These are phyloP conservation scores for Pholiota microspora DNA, from an alignment of 768 basidiomycete species.

Conservation along the genomic window DNA sequence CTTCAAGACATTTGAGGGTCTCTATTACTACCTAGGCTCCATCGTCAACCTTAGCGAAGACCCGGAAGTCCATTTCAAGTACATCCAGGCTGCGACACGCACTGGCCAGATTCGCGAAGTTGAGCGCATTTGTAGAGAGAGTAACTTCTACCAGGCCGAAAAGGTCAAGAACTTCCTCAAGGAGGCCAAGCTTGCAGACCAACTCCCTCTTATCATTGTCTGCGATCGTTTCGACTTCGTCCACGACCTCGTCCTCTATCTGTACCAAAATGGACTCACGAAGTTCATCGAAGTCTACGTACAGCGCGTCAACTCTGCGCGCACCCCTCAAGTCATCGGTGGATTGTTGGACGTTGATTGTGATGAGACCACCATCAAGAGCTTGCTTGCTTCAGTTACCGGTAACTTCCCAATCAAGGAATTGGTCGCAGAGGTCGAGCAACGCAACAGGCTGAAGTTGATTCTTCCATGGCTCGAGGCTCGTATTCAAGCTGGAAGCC, in stretches of 20 bases:
- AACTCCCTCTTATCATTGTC: conserved; percentile 98
- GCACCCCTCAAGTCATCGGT: conserved; percentile 96
- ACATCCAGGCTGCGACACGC: conserved; percentile 97
- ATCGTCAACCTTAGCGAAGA: conserved; percentile 97
- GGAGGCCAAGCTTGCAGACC: conserved; percentile 94
- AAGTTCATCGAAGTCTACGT: conserved; percentile 99
- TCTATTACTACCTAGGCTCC: conserved; percentile 98
- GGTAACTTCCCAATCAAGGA: conserved; percentile 98
- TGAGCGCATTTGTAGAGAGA: conserved; percentile 97
- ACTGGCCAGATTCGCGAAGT: conserved; percentile 99
- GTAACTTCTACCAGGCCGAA: conserved; percentile 96
- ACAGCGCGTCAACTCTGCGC: conserved; percentile 93
- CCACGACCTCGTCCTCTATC: conserved; percentile 96
- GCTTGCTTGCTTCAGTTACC: conserved; percentile 88
- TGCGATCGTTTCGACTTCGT: conserved; percentile 99
- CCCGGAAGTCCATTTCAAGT: conserved; percentile 98
- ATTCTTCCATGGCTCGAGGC: conserved; percentile 97
- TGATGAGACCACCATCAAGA: conserved; percentile 94
- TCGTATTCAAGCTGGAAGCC: conserved; percentile 89
- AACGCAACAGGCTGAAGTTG: conserved; percentile 92
- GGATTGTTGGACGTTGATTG: conserved; percentile 97
- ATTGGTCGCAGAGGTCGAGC: conserved; percentile 95
- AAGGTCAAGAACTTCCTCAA: conserved; percentile 99
- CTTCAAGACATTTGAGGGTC: conserved; percentile 96
- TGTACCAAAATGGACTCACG: conserved; percentile 95